Evolutionary conservation across 441 rosid genomes (phyloP), one percentile per base, ranked within the genome.

Genomic region (Pelargonium cotyledonis): DNA sequence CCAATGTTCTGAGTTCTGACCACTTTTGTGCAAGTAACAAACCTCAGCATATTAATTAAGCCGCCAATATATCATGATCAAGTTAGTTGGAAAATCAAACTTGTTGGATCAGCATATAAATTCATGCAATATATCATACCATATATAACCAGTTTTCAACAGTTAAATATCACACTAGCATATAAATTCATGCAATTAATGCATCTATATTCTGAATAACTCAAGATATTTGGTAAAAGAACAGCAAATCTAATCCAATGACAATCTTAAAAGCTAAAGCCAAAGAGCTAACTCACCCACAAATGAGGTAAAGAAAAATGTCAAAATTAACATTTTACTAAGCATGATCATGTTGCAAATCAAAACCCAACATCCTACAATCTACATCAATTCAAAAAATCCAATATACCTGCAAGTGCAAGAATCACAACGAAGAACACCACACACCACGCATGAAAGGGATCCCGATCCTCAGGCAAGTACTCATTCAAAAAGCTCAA

Each of bases 381-480:
- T 55, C 61, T 2, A 67, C 19, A 67, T 16, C 38, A 40, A 49
- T 49, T 55, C 11, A 6, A 8, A 46, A 67, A 60, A 31, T 9
- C 16, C 11, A 11, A 31, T 1, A 21, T 78, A 92, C 98, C 96
- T 74, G 92, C 65, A 68, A 92, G 89, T 29, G 98, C 93, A 12
- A 92, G 73, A 62, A 90, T 70, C 67, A 72, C 82, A 70, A 88
- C 96, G 73, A 85, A 88, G 81, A 89, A 70, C 68, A 95, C 79
- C 35, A 95, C 89, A 38, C 95, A 91, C 97, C 98, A 92, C 18
- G 91, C 92, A 47, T 85, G 93, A 61, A 69, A 79, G 0, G 98
- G 99, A 85, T 95, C 93, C 67, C 91, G 93, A 88, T 95, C 98
- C 88, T 95, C 99, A n/a, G 99, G 98, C 81, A 95, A 86, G 65